These are phyloP conservation scores for Salvia splendens DNA, from an alignment of 257 asterid genomes.

Conservation along the genomic window DNA sequence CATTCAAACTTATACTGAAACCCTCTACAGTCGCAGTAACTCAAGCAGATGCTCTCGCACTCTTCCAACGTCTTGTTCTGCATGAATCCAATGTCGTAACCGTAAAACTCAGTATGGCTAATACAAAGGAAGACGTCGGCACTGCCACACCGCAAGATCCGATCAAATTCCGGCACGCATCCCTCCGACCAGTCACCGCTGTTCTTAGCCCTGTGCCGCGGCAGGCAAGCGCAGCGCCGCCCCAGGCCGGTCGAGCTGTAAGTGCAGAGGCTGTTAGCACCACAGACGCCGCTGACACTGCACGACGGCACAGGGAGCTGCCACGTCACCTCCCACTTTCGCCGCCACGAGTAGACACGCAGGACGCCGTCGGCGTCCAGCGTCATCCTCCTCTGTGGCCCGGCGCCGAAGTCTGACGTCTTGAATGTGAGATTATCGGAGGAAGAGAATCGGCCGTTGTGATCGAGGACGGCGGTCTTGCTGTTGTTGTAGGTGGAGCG, in stretches of 20 bases:
- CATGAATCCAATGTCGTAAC: neutral
- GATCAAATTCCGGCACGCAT: neutral
- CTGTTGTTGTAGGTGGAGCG: conserved; percentile 2
- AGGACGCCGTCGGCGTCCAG: conserved; percentile 1
- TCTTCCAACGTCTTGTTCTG: neutral
- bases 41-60: conserved; percentile 8
- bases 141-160: neutral
- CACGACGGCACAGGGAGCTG: neutral
- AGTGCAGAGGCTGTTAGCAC: neutral
- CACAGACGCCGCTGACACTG: neutral
- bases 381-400: conserved; percentile 1
- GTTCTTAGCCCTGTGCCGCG: neutral
- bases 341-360: neutral
- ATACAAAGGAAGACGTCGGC: neutral
- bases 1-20: neutral
- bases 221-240: neutral
- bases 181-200: conserved; percentile 7
- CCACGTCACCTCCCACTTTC: neutral
- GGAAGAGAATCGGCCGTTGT: neutral
- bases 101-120: conserved; percentile 7
- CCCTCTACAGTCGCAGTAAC: conserved; percentile 9
- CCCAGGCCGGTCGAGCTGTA: neutral
- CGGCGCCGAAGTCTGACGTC: neutral
- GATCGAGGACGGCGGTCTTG: conserved; percentile 2
- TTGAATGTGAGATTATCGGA: neutral